Conservation (phyloP, 495 filamentous ascomycete genomes). For the Penicillium riverlandense region DNA sequence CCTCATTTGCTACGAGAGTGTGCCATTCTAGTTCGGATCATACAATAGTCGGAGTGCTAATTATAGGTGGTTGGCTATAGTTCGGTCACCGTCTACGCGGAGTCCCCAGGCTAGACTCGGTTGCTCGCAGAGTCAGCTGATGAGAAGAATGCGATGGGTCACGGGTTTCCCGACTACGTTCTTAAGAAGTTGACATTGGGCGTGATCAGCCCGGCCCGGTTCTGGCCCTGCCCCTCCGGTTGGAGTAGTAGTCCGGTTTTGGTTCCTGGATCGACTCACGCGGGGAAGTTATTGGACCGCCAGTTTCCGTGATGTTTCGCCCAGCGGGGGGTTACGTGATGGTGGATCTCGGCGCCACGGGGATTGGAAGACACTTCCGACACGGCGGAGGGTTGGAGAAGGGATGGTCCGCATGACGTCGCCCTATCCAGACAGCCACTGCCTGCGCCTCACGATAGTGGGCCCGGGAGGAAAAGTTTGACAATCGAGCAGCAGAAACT, state of each 20-base stretch:
- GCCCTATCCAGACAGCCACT: too few relatives aligned
- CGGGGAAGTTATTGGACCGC: slow-evolving; percentile 1
- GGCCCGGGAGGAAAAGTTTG: too few relatives aligned
- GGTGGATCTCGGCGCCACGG: slow-evolving; percentile 12
- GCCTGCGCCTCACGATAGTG: too few relatives aligned
- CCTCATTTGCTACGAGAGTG: slow-evolving; percentile 7
- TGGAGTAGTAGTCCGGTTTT: slow-evolving; percentile 7
- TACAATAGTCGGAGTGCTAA: too few relatives aligned
- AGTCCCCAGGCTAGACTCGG: neutral
- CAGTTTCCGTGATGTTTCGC: slow-evolving; percentile 1
- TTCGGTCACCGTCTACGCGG: slow-evolving; percentile 13
- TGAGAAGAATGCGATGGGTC: too few relatives aligned
- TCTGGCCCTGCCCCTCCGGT: slow-evolving; percentile 8
- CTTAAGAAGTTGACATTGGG: too few relatives aligned
- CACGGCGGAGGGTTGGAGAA: slow-evolving; percentile 14
- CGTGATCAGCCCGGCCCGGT: neutral
- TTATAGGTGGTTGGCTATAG: neutral
- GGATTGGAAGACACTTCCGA: slow-evolving; percentile 22
- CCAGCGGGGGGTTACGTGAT: slow-evolving; percentile 23
- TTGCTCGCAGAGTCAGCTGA: too few relatives aligned
- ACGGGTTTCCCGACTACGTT: too few relatives aligned
- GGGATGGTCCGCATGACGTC: neutral
- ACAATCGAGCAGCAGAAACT: too few relatives aligned
- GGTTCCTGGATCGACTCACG: slow-evolving; percentile 24
- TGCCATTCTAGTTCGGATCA: neutral